Evolutionary conservation across 73 alveolate species (phyloP), one percentile per base, ranked within the genome.

Genomic region (Uronychia setigera): DNA sequence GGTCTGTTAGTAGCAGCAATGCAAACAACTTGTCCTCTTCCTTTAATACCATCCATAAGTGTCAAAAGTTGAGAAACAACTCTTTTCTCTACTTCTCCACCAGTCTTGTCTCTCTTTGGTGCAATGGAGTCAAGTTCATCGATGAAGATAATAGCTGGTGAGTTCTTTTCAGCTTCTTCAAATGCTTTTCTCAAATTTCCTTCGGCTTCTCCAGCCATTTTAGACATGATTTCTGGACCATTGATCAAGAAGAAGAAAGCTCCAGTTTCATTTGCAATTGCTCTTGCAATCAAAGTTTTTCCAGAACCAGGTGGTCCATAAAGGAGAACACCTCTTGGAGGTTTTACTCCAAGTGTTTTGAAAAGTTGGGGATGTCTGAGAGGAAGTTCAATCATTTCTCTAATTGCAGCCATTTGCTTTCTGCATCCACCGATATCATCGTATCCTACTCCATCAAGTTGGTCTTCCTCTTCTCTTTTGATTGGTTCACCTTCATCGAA

Each of bases 191-290:
- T 93, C 34, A 98, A 82, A 91, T 97, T 97, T 31, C 98, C 98
- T 87, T 98, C 99, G 60, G 99, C 99, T 88, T 98, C 99, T 67
- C 99, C 99, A n/a, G 99, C 99, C 99, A 97, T 97, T 89, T 98
- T 98, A 81, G 98, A 88, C 99, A 97, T 98, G 91, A 82, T 91
- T 88, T 91, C 96, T 5, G 96, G 96, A 57, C 96, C 98, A 81
- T 91, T 94, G 77, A 91, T 80, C 78, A 88, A 77, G 90, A 94
- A 94, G 96, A 94, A 94, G 91, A 91, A 91, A 26, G 96, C 96
- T 1, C 99, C 99, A 35, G 99, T 98, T 91, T 98, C 99, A 82
- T 96, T 98, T 33, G 99, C 99, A 77, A 98, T 96, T 59, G 99
- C 99, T 88, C 99, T 96, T 33, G 99, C 99, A 76, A 98, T 94